Evolutionary conservation across 164 flowering plant genomes (phyloP).

Genomic region (Brasenia schreberi): DNA sequence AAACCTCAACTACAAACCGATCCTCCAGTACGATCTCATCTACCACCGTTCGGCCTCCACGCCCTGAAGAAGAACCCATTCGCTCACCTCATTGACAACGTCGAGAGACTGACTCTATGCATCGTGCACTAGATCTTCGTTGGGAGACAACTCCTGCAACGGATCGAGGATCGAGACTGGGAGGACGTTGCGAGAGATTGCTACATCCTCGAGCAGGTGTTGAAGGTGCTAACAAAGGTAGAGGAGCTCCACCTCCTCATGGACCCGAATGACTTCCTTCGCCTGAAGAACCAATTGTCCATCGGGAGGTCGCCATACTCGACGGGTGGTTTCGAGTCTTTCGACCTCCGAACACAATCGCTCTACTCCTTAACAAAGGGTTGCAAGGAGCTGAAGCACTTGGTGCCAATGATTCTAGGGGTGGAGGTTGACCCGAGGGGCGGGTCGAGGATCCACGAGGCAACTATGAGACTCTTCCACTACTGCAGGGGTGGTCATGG

Average conservation of each 20-base stretch:
- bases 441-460: conserved; percentile 82
- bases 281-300: conserved; percentile 40
- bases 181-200: conserved; percentile 39
- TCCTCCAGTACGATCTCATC: conserved; percentile 70
- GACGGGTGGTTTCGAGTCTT: conserved; percentile 43
- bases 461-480: conserved; percentile 64
- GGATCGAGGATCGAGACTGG: conserved; percentile 20
- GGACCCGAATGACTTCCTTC: conserved; percentile 81
- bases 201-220: conserved; percentile 51
- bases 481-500: conserved; percentile 15
- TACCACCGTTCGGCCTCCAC: conserved; percentile 49
- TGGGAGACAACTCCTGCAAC: conserved; percentile 26
- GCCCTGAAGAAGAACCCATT: conserved; percentile 28
- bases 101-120: conserved; percentile 49
- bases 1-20: conserved; percentile 61
- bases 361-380: conserved; percentile 35
- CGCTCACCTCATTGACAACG: conserved; percentile 27
- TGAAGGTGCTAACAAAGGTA: conserved; percentile 59
- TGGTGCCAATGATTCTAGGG: conserved; percentile 58
- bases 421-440: conserved; percentile 91
- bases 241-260: conserved; percentile 58
- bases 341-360: conserved; percentile 49
- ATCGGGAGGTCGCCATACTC: conserved; percentile 33
- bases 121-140: conserved; percentile 47
- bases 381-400: conserved; percentile 61